Conservation (phyloP, 2,329 filamentous ascomycete species). For the Akanthomyces muscarius region DNA sequence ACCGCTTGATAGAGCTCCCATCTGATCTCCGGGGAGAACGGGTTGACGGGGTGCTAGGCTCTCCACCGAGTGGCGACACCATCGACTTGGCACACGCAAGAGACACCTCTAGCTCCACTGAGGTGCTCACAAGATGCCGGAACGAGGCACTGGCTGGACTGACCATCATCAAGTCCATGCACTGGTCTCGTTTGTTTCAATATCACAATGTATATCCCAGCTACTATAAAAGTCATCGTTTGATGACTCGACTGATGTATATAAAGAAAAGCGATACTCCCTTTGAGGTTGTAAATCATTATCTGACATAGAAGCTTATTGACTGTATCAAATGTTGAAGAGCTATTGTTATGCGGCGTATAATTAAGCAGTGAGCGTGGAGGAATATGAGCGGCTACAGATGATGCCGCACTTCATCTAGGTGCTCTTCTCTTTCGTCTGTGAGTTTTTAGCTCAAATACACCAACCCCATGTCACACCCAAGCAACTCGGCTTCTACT, state of each 20-base stretch:
- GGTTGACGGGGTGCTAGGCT: background rate
- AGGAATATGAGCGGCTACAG: too few relatives aligned
- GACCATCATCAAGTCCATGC: background rate
- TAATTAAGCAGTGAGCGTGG: too few relatives aligned
- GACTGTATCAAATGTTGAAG: too few relatives aligned
- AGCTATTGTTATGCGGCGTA: too few relatives aligned
- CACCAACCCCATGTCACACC: too few relatives aligned
- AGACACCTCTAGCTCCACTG: background rate
- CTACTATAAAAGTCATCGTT: too few relatives aligned
- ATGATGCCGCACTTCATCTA: too few relatives aligned
- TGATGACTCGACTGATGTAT: background rate
- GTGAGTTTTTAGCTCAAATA: too few relatives aligned
- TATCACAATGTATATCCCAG: background rate
- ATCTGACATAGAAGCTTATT: too few relatives aligned
- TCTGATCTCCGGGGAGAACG: background rate
- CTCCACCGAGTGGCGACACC: background rate
- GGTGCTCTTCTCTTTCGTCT: too few relatives aligned
- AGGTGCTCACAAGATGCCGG: too few relatives aligned
- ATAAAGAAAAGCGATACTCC: background rate
- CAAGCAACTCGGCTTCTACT: too few relatives aligned
- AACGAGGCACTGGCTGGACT: background rate
- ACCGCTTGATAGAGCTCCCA: background rate
- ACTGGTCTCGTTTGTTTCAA: background rate
- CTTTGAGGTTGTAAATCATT: background rate
- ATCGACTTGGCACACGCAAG: background rate